These are phyloP conservation scores for Ceriops decandra DNA, from an alignment of 345 rosid genomes.

Conservation along the genomic window DNA sequence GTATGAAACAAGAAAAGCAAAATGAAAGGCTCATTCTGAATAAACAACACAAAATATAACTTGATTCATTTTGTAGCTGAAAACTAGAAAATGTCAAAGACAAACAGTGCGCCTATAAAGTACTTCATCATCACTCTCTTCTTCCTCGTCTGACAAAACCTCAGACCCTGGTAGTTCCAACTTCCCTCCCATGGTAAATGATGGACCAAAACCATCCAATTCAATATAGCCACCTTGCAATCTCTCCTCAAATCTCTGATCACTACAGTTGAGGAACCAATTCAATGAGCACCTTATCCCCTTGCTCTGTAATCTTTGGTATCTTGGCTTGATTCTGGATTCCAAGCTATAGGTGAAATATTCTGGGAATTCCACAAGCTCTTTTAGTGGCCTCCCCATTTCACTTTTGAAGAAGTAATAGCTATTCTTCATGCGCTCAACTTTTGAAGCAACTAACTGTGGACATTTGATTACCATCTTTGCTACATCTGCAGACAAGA, in stretches of 20 bases:
- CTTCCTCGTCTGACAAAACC: constrained; percentile 71
- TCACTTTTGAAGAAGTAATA: constrained; percentile 72
- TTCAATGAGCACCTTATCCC: constrained; percentile 72
- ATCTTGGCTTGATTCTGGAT: constrained; percentile 90
- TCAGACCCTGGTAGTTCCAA: constrained; percentile 61
- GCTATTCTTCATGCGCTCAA: constrained; percentile 81
- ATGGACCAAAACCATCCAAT: constrained; percentile 59
- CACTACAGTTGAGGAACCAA: constrained; percentile 93
- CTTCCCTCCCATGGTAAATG: constrained; percentile 74
- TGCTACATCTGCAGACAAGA: constrained; percentile 53
- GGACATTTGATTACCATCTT: constrained; percentile 82
- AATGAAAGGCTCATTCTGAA: no score
- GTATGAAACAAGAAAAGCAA: no score
- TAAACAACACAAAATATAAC: neutral
- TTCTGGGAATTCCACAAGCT: constrained; percentile 77
- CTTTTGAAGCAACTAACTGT: constrained; percentile 54
- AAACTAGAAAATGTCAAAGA: constrained; percentile 3
- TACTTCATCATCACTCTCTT: constrained; percentile 63
- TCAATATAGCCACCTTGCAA: constrained; percentile 70
- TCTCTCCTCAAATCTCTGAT: constrained; percentile 86
- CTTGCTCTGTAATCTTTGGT: constrained; percentile 60
- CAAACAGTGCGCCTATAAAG: constrained; percentile 31
- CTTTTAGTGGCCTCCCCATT: constrained; percentile 84
- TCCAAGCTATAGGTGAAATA: constrained; percentile 92
- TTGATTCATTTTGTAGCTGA: neutral